These are phyloP conservation scores for Sungouiozyma intestinalis DNA, from an alignment of 805 yeast species.

Conservation along the genomic window DNA sequence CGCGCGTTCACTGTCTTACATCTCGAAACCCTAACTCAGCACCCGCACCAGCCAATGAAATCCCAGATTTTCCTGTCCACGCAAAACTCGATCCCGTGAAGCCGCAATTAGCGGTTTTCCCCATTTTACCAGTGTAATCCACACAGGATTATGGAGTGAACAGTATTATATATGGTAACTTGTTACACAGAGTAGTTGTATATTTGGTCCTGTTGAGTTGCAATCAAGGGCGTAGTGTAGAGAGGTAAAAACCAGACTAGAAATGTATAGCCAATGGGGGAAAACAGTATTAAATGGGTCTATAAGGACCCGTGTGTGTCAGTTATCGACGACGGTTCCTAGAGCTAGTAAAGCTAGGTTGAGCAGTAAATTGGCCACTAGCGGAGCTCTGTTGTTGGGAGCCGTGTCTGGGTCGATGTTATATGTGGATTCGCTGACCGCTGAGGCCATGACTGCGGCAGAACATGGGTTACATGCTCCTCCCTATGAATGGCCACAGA, in stretches of 20 bases:
- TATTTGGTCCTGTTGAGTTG: no score
- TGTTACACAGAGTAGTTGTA: no score
- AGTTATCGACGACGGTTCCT: background rate
- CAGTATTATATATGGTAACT: no score
- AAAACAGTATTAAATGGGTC: background rate
- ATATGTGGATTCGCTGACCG: conserved; percentile 77
- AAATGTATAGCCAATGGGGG: background rate
- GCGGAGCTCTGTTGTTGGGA: conserved; percentile 59
- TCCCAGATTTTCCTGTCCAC: background rate
- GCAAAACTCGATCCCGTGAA: no score
- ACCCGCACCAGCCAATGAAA: background rate
- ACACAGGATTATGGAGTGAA: no score
- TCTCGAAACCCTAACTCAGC: background rate
- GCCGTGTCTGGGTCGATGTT: conserved; percentile 70
- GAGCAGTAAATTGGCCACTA: conserved; percentile 42
- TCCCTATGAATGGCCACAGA: conserved; percentile 85
- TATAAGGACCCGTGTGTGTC: background rate
- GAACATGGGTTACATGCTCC: conserved; percentile 99
- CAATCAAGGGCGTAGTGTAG: no score
- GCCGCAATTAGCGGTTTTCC: background rate
- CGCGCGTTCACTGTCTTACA: no score
- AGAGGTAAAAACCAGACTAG: no score
- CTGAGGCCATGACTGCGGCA: conserved; percentile 95
- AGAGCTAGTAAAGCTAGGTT: conserved; percentile 6
- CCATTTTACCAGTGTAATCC: background rate